Base-by-base conservation (phyloP, 768 basidiomycete genomes). In the Exsudoporus frostii region DNA sequence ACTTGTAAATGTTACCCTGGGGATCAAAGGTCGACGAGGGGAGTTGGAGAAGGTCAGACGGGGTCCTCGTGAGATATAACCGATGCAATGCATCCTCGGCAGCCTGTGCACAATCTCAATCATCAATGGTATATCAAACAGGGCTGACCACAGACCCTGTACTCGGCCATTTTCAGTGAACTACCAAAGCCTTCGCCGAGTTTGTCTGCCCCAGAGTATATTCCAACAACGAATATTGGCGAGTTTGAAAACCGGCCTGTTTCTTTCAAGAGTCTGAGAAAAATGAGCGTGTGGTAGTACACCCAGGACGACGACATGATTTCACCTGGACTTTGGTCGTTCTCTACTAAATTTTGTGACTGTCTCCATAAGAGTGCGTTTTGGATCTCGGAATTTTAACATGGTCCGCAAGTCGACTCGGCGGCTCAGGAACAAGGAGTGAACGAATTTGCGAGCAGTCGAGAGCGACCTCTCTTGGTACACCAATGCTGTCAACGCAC, bases 151-250 rank as follows among this genome's bases (percentile, higher is more conserved):
- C 82, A 48, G 71, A 92, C 93, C 52, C 96, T 78, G 73, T 82
- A 95, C 71, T 98, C 93, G 15, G 93, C 93, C 96, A 98, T 98
- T 69, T 83, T 86, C 50, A 98, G 73, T 3, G 91, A 94, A 59
- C 84, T 87, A 48, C 97, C 97, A 65, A 95, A 92, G 14, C 95
- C 94, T 71, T 99, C 95, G 6, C 95, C 92, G 2, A 99, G 81
- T 71, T 97, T 83, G 67, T 83, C 90, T 53, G 72, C 76, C 37
- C 85, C 92, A 22, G 85, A 90, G 68, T 82, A 98, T 54, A 97
- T 88, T 17, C 93, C 97, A n/a, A 96, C 88, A n/a, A 97, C 88
- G 69, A 89, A 99, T 36, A 95, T 80, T 1, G 97, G 95, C 4
- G 92, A 86, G 61, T 90, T 90, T 1, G 92, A 89, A 59, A 84